These are phyloP conservation scores for Cymbopogon citratus DNA, from an alignment of 176 grass and related monocot species.

Conservation along the genomic window DNA sequence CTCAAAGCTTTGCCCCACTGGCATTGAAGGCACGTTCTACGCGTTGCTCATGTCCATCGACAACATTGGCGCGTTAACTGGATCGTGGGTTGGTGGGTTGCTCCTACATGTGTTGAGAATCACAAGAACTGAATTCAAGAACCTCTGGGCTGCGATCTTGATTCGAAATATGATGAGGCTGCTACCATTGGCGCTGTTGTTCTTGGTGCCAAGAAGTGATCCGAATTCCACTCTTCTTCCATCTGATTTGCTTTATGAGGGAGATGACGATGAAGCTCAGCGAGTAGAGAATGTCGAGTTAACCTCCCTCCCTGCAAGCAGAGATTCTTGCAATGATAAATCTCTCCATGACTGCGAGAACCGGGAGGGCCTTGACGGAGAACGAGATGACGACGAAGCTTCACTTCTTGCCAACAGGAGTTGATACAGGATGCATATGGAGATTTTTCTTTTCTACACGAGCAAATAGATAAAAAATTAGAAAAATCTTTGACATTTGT, in stretches of 20 bases:
- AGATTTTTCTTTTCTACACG: background rate
- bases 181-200: conserved; percentile 57
- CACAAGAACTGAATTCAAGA: conserved; percentile 64
- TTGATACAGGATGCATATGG: conserved; percentile 36
- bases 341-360: conserved; percentile 4
- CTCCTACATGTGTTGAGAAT: conserved; percentile 73
- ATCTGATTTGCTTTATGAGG: conserved; percentile 42
- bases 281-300: conserved; percentile 39
- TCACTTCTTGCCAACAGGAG: conserved; percentile 49
- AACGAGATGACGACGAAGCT: conserved; percentile 37
- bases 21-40: conserved; percentile 80
- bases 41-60: conserved; percentile 82
- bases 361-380: conserved; percentile 8
- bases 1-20: conserved; percentile 65
- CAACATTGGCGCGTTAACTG: conserved; percentile 52
- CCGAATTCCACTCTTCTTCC: conserved; percentile 59
- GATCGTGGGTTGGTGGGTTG: conserved; percentile 64
- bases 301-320: conserved; percentile 32
- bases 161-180: conserved; percentile 65
- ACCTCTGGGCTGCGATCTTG: conserved; percentile 70
- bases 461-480: conserved; percentile 8
- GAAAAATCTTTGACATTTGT: background rate
- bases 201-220: conserved; percentile 61
- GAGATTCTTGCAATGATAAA: background rate
- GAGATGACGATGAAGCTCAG: conserved; percentile 17